Evolutionary conservation across 1,139 yeast genomes (phyloP), one percentile per base, ranked within the genome.

Genomic region (Maudiozyma humilis): DNA sequence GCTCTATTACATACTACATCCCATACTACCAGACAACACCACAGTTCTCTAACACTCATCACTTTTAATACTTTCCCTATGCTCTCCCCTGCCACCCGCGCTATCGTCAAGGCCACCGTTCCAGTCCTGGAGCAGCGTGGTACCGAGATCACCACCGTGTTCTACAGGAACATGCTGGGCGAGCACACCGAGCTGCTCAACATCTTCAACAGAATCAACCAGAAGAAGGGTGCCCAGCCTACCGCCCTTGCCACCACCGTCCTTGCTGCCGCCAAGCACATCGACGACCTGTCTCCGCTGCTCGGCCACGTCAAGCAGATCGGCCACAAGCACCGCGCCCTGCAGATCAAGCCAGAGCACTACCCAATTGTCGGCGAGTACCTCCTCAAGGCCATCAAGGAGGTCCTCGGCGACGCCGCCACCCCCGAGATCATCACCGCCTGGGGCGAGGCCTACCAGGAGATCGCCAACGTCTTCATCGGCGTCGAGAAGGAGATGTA

Each of bases 371-470:
- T 82, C 33, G 88, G 87, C 30, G 59, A 63, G 36, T 70, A 73
- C 52, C 64, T 82, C 31, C 60, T 81, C 38, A 67, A 65, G 25
- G 76, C 86, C 17, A 72, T 82, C 65, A 60, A 64, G 41, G 72
- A 72, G 46, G 70, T 78, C 39, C 65, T 81, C 36, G 87, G 87
- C 10, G 67, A 66, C 30, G 68, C 70, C 23, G 85, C 84, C 18
- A 76, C 78, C 18, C 70, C 69, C 2, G 78, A 70, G 34, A 76
- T 82, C 47, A 56, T 79, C 42, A 69, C 64, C 30, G 85, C 86
- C n/a, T 81, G 87, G 86, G 68, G 69, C 20, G 72, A 67, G 39
- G 87, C 88, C 2, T 82, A 81, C 59, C 75, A 73, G 34, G 78
- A 75, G 49, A 69, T 82, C 49, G 88, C 88, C 3, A 71, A 76